Base-by-base conservation (phyloP, 257 asterid genomes). In the Datura wrightii region DNA sequence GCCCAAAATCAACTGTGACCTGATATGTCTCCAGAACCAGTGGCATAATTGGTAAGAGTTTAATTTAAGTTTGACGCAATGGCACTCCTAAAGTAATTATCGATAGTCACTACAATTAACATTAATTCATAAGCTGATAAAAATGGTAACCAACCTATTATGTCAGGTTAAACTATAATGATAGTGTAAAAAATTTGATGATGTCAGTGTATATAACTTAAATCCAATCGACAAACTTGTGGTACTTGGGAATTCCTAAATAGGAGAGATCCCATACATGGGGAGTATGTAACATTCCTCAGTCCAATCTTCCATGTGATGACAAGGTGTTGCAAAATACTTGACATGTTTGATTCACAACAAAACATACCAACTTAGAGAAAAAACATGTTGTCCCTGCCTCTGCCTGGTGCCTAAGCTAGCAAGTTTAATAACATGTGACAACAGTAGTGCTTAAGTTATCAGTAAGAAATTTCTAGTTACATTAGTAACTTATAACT, bases 261-360 rank as follows among this genome's bases (percentile, higher is more conserved):
- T 50, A 13, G 15, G 4, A 31, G 39, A 19, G 8, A 76, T 76
- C 24, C 13, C 42, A 76, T 31, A 50, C 48, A 48, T 50, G 60
- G 24, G 78, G 78, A 67, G 52, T 76, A 50, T 37, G 5, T 67
- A 15, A 2, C 31, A 67, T 37, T 67, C 42, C 31, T 37, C 50
- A 1, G 24, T 16, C 74, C 16, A 46, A 11, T 19, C 80, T 46
- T 72, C 42, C 36, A 72, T 11, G 3, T 3, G 13, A 76, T 31
- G 46, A 31, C 46, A 50, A 50, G 62, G 46, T 76, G 31, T 50
- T 76, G 46, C 1, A 13, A 14, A 50, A 13, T 37, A 50, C 31
- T 46, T 13, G 60, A 50, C 81, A 50, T 31, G 14, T 76, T 76
- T 76, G 60, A 76, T 48, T 76, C 81, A 76, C 2, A 76, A 31